phyloP scores from a whole-genome alignment of 306 rosid genomes.

The Cyamopsis tetragonoloba region DNA sequence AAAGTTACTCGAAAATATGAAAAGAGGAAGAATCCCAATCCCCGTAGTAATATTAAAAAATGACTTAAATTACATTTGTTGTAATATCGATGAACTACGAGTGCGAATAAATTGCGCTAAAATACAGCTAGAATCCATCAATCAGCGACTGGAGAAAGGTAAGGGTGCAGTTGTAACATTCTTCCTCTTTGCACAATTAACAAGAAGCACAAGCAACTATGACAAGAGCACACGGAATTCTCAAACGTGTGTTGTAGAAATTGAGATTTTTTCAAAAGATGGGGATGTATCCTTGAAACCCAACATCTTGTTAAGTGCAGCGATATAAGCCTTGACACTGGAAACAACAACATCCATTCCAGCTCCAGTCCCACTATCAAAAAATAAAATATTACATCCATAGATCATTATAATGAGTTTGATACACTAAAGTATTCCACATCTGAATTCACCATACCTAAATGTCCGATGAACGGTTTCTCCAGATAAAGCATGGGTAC shows the following conservation, averaged over 20 bases:
- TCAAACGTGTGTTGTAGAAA: conserved; percentile 29
- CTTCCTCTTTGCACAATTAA: not conserved
- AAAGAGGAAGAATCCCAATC: not conserved
- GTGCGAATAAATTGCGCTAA: not conserved
- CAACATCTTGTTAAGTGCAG: conserved; percentile 84
- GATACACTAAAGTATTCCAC: conserved; percentile 3
- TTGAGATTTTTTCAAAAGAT: conserved; percentile 31
- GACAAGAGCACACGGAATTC: not conserved
- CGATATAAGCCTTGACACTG: conserved; percentile 88
- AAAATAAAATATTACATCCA: not conserved
- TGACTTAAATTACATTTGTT: conserved; percentile 13
- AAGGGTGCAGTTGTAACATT: not conserved
- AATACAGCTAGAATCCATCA: not conserved
- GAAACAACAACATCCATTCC: conserved; percentile 96
- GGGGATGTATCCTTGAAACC: conserved; percentile 52
- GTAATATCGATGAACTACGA: not conserved
- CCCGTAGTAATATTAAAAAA: not conserved
- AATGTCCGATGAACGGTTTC: conserved; percentile 68
- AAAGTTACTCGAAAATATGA: not conserved
- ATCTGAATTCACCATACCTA: conserved; percentile 43
- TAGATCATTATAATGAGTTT: conserved; percentile 12
- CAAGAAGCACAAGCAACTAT: not conserved
- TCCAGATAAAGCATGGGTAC: conserved; percentile 57
- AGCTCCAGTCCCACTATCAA: conserved; percentile 73
- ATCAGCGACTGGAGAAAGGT: conserved; percentile 1